phyloP scores from a whole-genome alignment of 495 filamentous ascomycete genomes.

The Penicillium subrubescens region DNA sequence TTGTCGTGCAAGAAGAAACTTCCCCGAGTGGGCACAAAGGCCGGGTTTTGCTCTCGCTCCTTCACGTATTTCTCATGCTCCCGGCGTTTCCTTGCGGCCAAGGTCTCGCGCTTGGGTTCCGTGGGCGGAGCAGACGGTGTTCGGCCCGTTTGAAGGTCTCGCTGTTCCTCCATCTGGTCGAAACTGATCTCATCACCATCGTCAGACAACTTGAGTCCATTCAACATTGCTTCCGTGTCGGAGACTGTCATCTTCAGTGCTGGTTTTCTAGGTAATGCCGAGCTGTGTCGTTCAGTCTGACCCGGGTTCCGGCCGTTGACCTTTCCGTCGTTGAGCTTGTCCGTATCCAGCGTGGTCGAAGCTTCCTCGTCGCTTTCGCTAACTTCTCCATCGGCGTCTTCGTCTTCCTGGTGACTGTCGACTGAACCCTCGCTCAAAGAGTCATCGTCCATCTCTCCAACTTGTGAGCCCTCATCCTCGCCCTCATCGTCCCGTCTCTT shows the following conservation, averaged over 20 bases:
- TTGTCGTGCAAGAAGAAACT: conserved; percentile 98
- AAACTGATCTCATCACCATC: conserved; percentile 64
- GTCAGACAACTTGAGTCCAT: conserved; percentile 70
- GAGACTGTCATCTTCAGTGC: conserved; percentile 43
- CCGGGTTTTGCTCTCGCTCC: conserved; percentile 84
- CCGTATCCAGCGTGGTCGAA: conserved; percentile 48
- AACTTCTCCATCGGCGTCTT: conserved; percentile 69
- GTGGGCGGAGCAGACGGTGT: conserved; percentile 46
- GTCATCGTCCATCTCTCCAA: conserved; percentile 74
- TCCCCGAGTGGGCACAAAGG: conserved; percentile 92
- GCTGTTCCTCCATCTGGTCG: conserved; percentile 55
- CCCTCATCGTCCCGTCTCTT: conserved; percentile 77
- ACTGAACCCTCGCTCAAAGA: conserved; percentile 80
- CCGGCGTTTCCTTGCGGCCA: conserved; percentile 69
- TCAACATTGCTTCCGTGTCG: conserved; percentile 90
- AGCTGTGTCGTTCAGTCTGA: conserved; percentile 25
- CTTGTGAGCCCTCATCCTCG: conserved; percentile 66
- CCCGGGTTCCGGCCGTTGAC: conserved; percentile 39
- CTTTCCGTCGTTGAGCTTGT: conserved; percentile 40
- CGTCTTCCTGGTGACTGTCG: conserved; percentile 73
- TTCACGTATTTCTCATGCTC: conserved; percentile 91
- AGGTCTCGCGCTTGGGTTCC: conserved; percentile 46
- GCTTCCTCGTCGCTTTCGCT: conserved; percentile 75
- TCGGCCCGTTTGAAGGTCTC: conserved; percentile 30
- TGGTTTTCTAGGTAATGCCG: conserved; percentile 33